These are phyloP conservation scores for Pelagophyceae sp. DNA, from an alignment of 352 stramenopile genomes.

Conservation along the genomic window DNA sequence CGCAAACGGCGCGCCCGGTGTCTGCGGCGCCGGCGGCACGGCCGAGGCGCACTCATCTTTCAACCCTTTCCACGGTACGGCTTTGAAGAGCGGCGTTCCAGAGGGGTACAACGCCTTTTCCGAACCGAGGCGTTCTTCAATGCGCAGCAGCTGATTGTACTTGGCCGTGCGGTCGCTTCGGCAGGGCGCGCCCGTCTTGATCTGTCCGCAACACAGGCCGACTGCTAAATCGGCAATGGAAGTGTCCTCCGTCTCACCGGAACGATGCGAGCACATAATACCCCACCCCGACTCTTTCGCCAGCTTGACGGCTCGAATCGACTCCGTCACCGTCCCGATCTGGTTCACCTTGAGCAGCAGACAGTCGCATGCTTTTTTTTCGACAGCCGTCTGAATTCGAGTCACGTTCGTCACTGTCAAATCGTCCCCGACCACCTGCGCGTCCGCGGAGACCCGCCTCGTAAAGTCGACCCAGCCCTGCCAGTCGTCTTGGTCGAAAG, in stretches of 20 bases:
- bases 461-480: slow-evolving; percentile 89
- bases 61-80: no score
- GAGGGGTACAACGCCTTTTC: neutral
- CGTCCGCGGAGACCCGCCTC: slow-evolving; percentile 56
- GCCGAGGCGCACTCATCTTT: no score
- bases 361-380: slow-evolving; percentile 88
- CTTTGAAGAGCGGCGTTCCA: neutral
- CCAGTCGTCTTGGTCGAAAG: slow-evolving; percentile 98
- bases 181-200: slow-evolving; percentile 98
- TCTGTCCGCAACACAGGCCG: slow-evolving; percentile 94
- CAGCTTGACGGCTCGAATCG: slow-evolving; percentile 95
- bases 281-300: slow-evolving; percentile 97
- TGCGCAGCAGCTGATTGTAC: slow-evolving; percentile 99
- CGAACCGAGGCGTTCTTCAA: slow-evolving; percentile 73
- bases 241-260: slow-evolving; percentile 97
- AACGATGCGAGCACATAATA: slow-evolving; percentile 95
- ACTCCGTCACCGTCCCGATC: slow-evolving; percentile 97
- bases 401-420: slow-evolving; percentile 95
- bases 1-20: no score
- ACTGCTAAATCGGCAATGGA: slow-evolving; percentile 99
- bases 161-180: slow-evolving; percentile 92
- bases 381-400: slow-evolving; percentile 83
- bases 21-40: no score
- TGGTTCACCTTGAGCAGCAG: slow-evolving; percentile 99
- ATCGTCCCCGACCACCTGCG: slow-evolving; percentile 99